These are phyloP conservation scores for Hypoxylon sp. DNA, from an alignment of 2,329 filamentous ascomycete genomes.

Conservation along the genomic window DNA sequence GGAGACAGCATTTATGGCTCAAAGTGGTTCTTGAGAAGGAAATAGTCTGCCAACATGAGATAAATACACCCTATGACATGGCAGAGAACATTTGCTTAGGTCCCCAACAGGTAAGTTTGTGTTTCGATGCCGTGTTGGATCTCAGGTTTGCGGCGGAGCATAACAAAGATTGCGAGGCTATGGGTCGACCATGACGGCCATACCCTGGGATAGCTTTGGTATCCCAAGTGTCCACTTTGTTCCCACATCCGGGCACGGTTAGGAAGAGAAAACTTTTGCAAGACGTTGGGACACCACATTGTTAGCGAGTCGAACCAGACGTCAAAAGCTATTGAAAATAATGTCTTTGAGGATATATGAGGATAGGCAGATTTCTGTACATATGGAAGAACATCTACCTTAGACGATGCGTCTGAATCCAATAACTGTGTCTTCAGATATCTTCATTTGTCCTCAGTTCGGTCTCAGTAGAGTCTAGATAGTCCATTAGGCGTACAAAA, in stretches of 20 bases:
- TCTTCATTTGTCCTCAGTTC: neutral
- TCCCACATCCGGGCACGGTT: too few species aligned
- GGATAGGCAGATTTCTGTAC: too few species aligned
- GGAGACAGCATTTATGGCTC: neutral
- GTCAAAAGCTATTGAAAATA: too few species aligned
- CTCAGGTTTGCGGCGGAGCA: constrained; percentile 1
- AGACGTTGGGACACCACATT: too few species aligned
- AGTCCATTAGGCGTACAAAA: neutral
- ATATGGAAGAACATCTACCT: too few species aligned
- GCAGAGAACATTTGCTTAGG: neutral
- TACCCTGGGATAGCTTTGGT: constrained; percentile 73
- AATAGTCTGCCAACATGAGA: neutral
- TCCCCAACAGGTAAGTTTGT: neutral
- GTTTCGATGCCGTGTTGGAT: constrained; percentile 3
- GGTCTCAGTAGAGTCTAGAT: neutral
- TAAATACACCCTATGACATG: neutral
- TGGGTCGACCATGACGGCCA: neutral
- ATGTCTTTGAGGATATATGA: too few species aligned
- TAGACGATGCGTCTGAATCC: too few species aligned
- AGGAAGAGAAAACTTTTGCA: too few species aligned
- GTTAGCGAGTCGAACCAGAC: too few species aligned
- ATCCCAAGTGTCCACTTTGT: constrained; percentile 61
- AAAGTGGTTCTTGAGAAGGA: neutral
- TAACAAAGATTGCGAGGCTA: neutral
- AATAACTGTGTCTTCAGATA: too few species aligned